Base-by-base conservation (phyloP, 1,139 yeast species). In the Blastobotrys proliferans region DNA sequence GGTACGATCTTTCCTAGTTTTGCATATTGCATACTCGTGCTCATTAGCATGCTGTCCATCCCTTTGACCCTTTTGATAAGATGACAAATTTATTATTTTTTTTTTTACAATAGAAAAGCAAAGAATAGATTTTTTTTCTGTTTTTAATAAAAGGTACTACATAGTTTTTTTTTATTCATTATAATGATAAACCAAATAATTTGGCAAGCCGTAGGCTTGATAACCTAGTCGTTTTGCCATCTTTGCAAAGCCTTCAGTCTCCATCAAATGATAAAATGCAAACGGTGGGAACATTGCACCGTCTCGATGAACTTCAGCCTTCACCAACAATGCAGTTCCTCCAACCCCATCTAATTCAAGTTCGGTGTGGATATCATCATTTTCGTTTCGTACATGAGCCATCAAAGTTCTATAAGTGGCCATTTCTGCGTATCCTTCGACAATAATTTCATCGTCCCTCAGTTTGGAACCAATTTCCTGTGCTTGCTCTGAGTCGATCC, bases 261-360 rank as follows among this genome's bases (percentile, higher is more conserved):
- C 98, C 53, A 92, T 88, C 66, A 92, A 74, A 62, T 92, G 95
- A 64, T 92, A 90, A 71, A 92, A 92, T 49, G 98, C 94, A 77
- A 92, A 92, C 31, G 94, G 85, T 16, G 98, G 98, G 77, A 92
- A 92, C 97, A 90, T 90, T 45, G 97, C 97, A 41, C 98, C 98
- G 63, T 92, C 98, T 62, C 98, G 77, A 67, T 92, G 98, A 45
- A 92, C 98, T 54, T 88, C 97, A 8, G 97, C 95, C 63, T 90
- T 87, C 27, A 92, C 98, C 66, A 92, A 64, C 28, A 94, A 81
- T 34, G 97, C 95, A 24, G 97, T 95, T 28, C 71, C 97, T 44
- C 98, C 98, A 47, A 92, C 97, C 62, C 98, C 98, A 63, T 92
- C 98, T 48, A 92, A 72, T 29, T 79, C 77, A 83, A 90, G 82